Base-by-base conservation (phyloP, 2,329 filamentous ascomycete genomes). In the Camillea tinctor region DNA sequence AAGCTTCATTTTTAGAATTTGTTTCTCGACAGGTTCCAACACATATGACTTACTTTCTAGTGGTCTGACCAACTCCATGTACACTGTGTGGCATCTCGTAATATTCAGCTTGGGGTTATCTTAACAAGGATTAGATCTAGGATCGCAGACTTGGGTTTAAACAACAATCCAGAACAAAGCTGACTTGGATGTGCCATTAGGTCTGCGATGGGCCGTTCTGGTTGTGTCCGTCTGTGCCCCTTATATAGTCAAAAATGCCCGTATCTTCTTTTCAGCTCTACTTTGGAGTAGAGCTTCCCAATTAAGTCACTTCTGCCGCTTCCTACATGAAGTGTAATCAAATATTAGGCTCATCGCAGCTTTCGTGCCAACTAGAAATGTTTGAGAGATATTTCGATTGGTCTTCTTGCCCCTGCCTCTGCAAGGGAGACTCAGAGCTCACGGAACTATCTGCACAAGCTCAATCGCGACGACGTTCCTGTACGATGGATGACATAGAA, bases 1-100 rank as follows among this genome's bases (percentile, higher is more conserved):
- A 64, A 52, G 52, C 26, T 36, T 60, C 52, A 57, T 44, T 50
- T n/a, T 71, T 63, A 70, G 68, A 64, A 61, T 21, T 24, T 44
- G 23, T 50, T 24, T 58, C 24, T 24, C 23, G 52, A 55, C 48
- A 52, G 40, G 53, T 22, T 40, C 52, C 26, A 54, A 19, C 56
- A 62, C 44, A 65, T 49, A 54, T 44, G 53, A 69, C 68, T 48
- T 36, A 69, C 69, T 59, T 48, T 60, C 60, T 57, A 26, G 63
- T 48, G 53, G 61, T 59, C 52, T 61, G 55, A 24, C 60, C 57
- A n/a, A 54, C 52, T 23, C 65, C 58, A 26, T 65, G 61, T 52
- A 62, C 60, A 58, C 64, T 68, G 51, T 68, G 68, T 56, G 69
- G 68, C 69, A 71, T 71, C n/a, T 40, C 40, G 26, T 22, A 20